Percentiles rank a stretch among this genome's conserved stretches.
Evolutionary conservation across 345 rosid genomes (phyloP).

Genomic region (Anacardium occidentale): DNA sequence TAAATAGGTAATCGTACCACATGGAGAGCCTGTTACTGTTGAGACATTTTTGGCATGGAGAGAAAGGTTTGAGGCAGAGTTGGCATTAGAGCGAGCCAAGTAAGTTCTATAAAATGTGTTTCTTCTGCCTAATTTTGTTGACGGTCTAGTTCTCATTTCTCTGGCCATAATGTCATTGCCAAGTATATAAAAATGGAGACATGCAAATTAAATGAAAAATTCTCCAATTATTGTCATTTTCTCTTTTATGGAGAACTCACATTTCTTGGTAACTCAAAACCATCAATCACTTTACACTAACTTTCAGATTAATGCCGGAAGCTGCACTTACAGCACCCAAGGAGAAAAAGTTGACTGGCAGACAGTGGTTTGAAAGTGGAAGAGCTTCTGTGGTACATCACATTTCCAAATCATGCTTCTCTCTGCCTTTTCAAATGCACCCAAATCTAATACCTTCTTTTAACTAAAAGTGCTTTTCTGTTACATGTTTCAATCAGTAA

Average conservation of each 20-base stretch:
- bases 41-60: constrained; percentile 96
- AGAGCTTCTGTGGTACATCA: constrained; percentile 49
- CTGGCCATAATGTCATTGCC: neutral
- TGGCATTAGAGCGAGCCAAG: constrained; percentile 98
- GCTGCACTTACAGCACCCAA: constrained; percentile 70
- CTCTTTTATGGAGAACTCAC: neutral
- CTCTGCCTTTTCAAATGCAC: constrained; percentile 1
- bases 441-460: neutral
- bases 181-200: neutral
- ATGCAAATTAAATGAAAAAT: neutral
- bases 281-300: constrained; percentile 1
- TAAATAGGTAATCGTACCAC: constrained; percentile 72
- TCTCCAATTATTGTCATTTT: neutral
- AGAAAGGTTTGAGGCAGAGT: constrained; percentile 94
- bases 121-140: neutral
- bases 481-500: neutral
- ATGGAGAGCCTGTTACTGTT: constrained; percentile 95
- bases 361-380: constrained; percentile 96
- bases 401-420: constrained; percentile 3
- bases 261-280: neutral
- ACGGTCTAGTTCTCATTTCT: neutral
- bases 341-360: constrained; percentile 88
- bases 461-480: neutral
- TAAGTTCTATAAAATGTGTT: constrained; percentile 39
- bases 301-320: constrained; percentile 83